Percentiles rank a stretch among this genome's conserved stretches.
Evolutionary conservation across 176 grass and related monocot species (phyloP).

Genomic region (Avena eriantha): DNA sequence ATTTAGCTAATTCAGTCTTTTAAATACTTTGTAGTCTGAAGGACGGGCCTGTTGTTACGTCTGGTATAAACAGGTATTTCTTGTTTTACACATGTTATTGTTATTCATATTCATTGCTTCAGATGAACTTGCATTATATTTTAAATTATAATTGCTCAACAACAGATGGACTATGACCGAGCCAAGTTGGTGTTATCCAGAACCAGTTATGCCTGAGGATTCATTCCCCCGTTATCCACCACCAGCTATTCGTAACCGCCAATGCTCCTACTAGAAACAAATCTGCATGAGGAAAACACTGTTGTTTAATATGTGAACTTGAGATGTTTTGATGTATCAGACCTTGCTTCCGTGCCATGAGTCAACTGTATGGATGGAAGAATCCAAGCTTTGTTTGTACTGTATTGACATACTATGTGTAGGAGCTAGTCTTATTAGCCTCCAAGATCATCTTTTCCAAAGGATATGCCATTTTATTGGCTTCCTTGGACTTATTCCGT

Average conservation of each 20-base stretch:
- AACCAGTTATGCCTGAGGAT: neutral
- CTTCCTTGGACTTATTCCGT: no score
- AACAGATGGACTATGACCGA: neutral
- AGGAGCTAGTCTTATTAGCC: neutral
- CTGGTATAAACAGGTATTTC: neutral
- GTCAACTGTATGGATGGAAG: neutral
- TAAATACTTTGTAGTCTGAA: constrained; percentile 8
- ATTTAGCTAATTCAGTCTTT: neutral
- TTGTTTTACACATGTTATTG: neutral
- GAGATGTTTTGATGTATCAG: neutral
- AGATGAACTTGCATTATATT: neutral
- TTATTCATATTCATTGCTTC: neutral
- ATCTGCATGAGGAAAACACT: neutral
- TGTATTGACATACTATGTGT: neutral
- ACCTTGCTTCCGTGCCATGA: neutral
- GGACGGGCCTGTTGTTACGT: neutral
- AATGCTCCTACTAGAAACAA: neutral
- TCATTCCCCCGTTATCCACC: neutral
- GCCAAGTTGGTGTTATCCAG: neutral
- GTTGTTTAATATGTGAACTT: neutral
- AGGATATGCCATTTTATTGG: neutral
- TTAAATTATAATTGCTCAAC: neutral
- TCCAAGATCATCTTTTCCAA: neutral
- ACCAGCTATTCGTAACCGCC: neutral
- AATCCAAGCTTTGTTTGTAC: neutral